Conservation (phyloP, 148 eudicot species). For the Vaccinium vitisidaea region DNA sequence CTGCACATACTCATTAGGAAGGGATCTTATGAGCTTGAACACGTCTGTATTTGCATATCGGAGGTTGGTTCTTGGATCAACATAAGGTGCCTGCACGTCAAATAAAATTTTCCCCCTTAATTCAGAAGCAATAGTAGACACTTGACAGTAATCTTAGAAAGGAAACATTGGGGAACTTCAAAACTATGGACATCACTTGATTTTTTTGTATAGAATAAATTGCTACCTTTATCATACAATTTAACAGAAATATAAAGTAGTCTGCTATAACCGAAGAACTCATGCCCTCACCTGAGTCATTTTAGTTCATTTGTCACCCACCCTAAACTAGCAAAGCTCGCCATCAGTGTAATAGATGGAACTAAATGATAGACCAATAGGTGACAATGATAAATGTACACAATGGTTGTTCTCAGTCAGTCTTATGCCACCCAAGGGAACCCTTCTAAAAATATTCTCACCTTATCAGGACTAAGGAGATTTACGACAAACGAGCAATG, state of each 20-base stretch:
- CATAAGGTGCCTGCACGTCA: conserved; percentile 74
- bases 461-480: not conserved
- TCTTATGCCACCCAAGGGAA: not conserved
- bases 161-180: not conserved
- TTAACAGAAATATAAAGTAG: not conserved
- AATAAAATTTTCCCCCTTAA: not conserved
- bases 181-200: not conserved
- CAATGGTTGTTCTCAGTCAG: not conserved
- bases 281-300: too few species aligned
- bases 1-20: conserved; percentile 88
- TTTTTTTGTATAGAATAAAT: not conserved
- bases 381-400: not conserved
- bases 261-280: not conserved
- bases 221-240: not conserved
- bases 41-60: conserved; percentile 87
- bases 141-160: not conserved
- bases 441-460: not conserved
- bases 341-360: not conserved
- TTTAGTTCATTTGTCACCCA: not conserved
- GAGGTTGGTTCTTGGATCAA: conserved; percentile 88
- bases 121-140: not conserved
- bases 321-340: conserved; percentile 7
- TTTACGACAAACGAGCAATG: not conserved
- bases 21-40: conserved; percentile 75
- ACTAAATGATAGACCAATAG: not conserved